phyloP scores from a whole-genome alignment of 805 yeast genomes.

The Yamadazyma olivae region DNA sequence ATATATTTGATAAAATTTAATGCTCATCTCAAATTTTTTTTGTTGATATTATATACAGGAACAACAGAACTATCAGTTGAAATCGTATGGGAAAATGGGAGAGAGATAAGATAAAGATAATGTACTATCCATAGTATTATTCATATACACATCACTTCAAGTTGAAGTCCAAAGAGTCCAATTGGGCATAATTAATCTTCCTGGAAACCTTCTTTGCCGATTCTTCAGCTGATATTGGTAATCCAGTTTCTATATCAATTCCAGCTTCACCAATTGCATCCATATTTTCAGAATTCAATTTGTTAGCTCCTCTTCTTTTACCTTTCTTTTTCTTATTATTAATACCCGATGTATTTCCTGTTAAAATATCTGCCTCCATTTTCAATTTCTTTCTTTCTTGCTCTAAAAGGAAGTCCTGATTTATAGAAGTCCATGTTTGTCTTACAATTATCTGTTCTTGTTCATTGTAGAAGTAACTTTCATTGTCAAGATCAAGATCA shows the following conservation, averaged over 20 bases:
- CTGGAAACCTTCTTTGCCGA: slow-evolving; percentile 69
- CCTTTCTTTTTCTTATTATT: slow-evolving; percentile 38
- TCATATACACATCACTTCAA: too few species aligned
- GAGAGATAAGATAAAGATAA: too few species aligned
- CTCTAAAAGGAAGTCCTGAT: slow-evolving; percentile 79
- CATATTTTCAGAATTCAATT: too few species aligned
- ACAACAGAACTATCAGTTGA: too few species aligned
- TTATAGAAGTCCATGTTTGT: slow-evolving; percentile 83
- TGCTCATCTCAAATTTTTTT: background rate
- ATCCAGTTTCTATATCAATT: slow-evolving; percentile 31
- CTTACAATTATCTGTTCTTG: slow-evolving; percentile 43
- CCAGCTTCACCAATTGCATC: slow-evolving; percentile 14
- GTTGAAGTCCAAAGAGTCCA: slow-evolving; percentile 42
- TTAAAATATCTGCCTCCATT: slow-evolving; percentile 79
- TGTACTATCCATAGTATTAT: too few species aligned
- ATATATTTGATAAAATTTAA: too few species aligned
- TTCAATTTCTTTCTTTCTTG: slow-evolving; percentile 84
- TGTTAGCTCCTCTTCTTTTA: slow-evolving; percentile 1
- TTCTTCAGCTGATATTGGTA: slow-evolving; percentile 63
- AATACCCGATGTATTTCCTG: slow-evolving; percentile 60
- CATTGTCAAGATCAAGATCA: slow-evolving; percentile 69
- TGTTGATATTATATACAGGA: too few species aligned
- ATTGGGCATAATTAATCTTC: slow-evolving; percentile 86
- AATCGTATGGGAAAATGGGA: too few species aligned
- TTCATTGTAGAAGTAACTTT: slow-evolving; percentile 63